These are phyloP conservation scores for Starmerella ratchasimensis DNA, from an alignment of 805 yeast species.

Conservation along the genomic window DNA sequence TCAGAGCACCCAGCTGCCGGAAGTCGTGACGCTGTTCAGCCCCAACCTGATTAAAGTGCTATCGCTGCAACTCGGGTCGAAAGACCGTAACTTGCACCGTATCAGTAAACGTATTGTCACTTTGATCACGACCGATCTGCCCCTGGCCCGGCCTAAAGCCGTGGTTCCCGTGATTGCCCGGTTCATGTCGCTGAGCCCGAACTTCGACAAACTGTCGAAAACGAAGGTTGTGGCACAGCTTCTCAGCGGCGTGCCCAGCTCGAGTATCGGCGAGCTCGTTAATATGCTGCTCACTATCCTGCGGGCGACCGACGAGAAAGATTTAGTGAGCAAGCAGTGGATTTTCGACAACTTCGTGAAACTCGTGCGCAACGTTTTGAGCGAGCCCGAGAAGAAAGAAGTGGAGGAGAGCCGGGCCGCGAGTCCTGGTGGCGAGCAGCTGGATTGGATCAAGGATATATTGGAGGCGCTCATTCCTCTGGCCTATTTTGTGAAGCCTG, in stretches of 20 bases:
- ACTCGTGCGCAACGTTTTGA: slow-evolving; percentile 26
- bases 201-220: slow-evolving; percentile 66
- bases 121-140: slow-evolving; percentile 11
- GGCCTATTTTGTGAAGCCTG: slow-evolving; percentile 30
- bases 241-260: slow-evolving; percentile 20
- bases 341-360: slow-evolving; percentile 44
- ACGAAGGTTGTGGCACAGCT: slow-evolving; percentile 47
- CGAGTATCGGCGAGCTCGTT: slow-evolving; percentile 20
- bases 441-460: slow-evolving; percentile 27
- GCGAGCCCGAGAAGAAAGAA: no score
- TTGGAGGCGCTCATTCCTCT: slow-evolving; percentile 30
- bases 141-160: slow-evolving; percentile 3
- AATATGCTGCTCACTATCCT: slow-evolving; percentile 14
- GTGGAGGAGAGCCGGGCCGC: no score
- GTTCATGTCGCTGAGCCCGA: slow-evolving; percentile 27
- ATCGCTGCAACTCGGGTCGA: slow-evolving; percentile 60
- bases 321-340: slow-evolving; percentile 32
- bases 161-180: slow-evolving; percentile 7
- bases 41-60: slow-evolving; percentile 34
- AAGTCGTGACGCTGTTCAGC: slow-evolving; percentile 20
- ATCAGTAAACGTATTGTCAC: slow-evolving; percentile 43
- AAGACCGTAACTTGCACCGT: slow-evolving; percentile 51
- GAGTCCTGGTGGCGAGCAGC: background rate
- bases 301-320: slow-evolving; percentile 12
- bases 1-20: slow-evolving; percentile 20